phyloP scores from a whole-genome alignment of 768 basidiomycete species.

The Trichaptum fuscoviolaceum region DNA sequence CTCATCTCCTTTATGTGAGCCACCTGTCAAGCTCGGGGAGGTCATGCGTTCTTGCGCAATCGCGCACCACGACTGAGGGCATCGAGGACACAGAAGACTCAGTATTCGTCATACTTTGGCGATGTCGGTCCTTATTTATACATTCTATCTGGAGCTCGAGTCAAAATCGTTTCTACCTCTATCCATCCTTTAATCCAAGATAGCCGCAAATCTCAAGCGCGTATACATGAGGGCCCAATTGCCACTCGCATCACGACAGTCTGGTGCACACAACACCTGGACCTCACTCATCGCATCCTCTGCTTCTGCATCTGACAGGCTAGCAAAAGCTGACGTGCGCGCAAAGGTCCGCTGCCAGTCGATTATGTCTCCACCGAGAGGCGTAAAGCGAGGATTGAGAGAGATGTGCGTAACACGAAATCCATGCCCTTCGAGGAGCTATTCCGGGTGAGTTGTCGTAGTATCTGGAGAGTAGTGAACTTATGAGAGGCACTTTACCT shows the following conservation, averaged over 20 bases:
- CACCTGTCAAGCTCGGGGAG: neutral
- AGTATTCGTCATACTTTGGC: neutral
- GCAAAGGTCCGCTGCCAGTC: constrained; percentile 71
- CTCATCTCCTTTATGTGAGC: neutral
- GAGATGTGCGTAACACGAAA: constrained; percentile 52
- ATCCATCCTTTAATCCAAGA: constrained; percentile 31
- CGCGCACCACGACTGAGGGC: neutral
- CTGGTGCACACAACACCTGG: constrained; percentile 46
- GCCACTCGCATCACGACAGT: constrained; percentile 52
- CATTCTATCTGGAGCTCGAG: too few species aligned
- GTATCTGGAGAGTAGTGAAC: constrained; percentile 5
- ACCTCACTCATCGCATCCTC: constrained; percentile 59
- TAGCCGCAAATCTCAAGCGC: constrained; percentile 59
- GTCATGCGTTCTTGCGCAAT: neutral
- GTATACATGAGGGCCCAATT: constrained; percentile 73
- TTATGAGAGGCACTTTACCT: constrained; percentile 30
- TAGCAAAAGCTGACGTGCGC: constrained; percentile 51
- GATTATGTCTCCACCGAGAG: constrained; percentile 43
- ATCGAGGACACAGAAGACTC: neutral
- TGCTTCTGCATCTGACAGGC: constrained; percentile 48
- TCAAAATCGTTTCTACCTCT: too few species aligned
- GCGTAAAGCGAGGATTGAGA: constrained; percentile 51
- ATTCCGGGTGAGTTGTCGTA: constrained; percentile 6
- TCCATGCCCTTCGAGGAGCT: constrained; percentile 54
- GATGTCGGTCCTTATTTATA: too few species aligned